Conservation (phyloP, 139 green algal genomes). For the Haematococcus lacustris region DNA sequence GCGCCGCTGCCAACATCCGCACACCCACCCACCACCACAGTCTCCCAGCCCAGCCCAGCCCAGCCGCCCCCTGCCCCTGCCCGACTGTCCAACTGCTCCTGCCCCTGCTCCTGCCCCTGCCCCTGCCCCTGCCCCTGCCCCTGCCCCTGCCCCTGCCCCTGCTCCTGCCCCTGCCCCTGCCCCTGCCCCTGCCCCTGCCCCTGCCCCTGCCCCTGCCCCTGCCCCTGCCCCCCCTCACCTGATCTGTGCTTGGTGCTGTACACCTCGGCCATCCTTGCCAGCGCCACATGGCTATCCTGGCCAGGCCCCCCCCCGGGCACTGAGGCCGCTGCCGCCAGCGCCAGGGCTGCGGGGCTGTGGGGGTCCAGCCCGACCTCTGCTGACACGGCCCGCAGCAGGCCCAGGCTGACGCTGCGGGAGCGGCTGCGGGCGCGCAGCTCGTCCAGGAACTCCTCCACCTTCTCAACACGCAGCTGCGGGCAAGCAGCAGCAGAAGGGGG, state of each 20-base stretch:
- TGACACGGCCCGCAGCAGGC: conserved; percentile 1
- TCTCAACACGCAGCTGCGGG: conserved; percentile 28
- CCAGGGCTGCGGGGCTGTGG: not conserved
- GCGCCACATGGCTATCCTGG: not conserved
- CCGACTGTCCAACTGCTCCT: too few relatives aligned
- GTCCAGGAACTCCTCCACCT: conserved; percentile 51
- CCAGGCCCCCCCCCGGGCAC: not conserved
- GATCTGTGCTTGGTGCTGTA: not conserved
- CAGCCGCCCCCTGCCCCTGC: too few relatives aligned
- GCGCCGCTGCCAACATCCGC: too few relatives aligned
- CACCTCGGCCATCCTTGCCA: not conserved
- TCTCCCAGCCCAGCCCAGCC: too few relatives aligned
- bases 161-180: not conserved
- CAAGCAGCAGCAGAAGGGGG: too few relatives aligned
- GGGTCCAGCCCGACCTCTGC: not conserved
- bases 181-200: not conserved
- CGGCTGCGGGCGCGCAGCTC: conserved; percentile 40
- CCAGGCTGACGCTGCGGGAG: conserved; percentile 43
- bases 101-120: not conserved
- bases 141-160: not conserved
- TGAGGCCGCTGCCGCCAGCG: not conserved
- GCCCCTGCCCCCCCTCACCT: not conserved
- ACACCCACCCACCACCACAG: too few relatives aligned
- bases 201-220: not conserved
- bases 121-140: not conserved